phyloP scores from a whole-genome alignment of 306 rosid species.

The Parietaria judaica region DNA sequence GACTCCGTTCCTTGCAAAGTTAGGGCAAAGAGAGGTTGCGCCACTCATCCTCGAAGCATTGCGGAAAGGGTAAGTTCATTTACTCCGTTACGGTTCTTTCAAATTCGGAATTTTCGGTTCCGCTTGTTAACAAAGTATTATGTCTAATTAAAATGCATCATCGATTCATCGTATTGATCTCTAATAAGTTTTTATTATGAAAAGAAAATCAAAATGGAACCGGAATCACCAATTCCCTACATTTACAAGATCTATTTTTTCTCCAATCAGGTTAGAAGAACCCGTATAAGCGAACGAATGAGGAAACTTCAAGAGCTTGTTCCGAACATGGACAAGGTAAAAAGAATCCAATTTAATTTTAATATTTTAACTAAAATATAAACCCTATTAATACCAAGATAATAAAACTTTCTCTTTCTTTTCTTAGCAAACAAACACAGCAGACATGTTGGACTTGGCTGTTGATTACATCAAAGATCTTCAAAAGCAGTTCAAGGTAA shows the following conservation, averaged over 20 bases:
- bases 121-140: too few relatives aligned
- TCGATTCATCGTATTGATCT: not conserved
- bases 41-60: conserved; percentile 97
- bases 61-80: conserved; percentile 67
- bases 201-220: not conserved
- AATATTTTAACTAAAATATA: not conserved
- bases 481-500: conserved; percentile 81
- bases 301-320: conserved; percentile 92
- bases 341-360: not conserved
- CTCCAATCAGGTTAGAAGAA: conserved; percentile 66
- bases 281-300: conserved; percentile 91
- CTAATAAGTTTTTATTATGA: not conserved
- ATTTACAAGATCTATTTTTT: not conserved
- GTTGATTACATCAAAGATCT: conserved; percentile 86
- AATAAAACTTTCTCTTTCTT: conserved; percentile 3
- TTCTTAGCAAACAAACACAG: conserved; percentile 90
- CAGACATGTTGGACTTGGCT: conserved; percentile 98
- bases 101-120: too few relatives aligned
- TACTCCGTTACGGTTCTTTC: too few relatives aligned
- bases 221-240: not conserved
- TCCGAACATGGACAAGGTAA: conserved; percentile 96
- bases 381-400: not conserved
- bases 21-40: conserved; percentile 93
- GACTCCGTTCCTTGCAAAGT: conserved; percentile 91
- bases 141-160: too few relatives aligned